These are phyloP conservation scores for Orbilia quercus DNA, from an alignment of 2,329 filamentous ascomycete genomes.

Conservation along the genomic window DNA sequence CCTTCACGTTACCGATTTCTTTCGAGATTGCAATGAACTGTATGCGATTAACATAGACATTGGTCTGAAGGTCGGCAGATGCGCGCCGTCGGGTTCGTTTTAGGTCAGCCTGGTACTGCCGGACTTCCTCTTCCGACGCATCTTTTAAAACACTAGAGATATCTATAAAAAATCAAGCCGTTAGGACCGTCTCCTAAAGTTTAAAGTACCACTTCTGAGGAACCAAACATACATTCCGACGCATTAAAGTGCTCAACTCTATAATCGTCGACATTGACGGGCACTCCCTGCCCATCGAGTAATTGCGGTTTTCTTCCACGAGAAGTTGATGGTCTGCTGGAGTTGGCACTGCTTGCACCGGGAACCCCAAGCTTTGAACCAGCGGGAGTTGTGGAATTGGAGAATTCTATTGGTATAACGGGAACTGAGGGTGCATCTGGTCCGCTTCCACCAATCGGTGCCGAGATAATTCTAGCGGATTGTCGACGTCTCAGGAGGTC, in stretches of 20 bases:
- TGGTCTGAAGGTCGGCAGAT: constrained; percentile 87
- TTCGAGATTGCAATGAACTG: constrained; percentile 99
- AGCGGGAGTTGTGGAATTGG: constrained; percentile 72
- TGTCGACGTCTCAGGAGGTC: constrained; percentile 95
- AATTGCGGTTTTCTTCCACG: constrained; percentile 68
- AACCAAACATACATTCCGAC: constrained; percentile 75
- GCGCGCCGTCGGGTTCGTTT: constrained; percentile 81
- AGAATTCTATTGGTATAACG: constrained; percentile 69
- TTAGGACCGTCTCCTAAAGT: constrained; percentile 29
- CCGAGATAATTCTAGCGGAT: constrained; percentile 78
- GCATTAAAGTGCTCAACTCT: constrained; percentile 81
- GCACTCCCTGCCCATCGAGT: constrained; percentile 66
- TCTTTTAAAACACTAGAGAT: constrained; percentile 80
- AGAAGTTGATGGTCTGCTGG: constrained; percentile 63
- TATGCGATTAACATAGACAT: constrained; percentile 94
- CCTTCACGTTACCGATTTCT: constrained; percentile 96
- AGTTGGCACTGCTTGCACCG: constrained; percentile 26
- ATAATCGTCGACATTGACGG: constrained; percentile 80
- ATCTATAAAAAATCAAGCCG: constrained; percentile 63
- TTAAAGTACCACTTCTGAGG: neutral
- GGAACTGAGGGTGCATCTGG: constrained; percentile 78
- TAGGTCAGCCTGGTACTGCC: constrained; percentile 80
- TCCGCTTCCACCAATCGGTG: constrained; percentile 75
- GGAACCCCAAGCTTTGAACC: constrained; percentile 63
- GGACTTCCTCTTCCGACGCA: constrained; percentile 87